A percentile compares a stretch with the other conserved stretches of the same genome.
Conservation (phyloP, 2,329 filamentous ascomycete genomes). For the Pestalotiopsis sp. region DNA sequence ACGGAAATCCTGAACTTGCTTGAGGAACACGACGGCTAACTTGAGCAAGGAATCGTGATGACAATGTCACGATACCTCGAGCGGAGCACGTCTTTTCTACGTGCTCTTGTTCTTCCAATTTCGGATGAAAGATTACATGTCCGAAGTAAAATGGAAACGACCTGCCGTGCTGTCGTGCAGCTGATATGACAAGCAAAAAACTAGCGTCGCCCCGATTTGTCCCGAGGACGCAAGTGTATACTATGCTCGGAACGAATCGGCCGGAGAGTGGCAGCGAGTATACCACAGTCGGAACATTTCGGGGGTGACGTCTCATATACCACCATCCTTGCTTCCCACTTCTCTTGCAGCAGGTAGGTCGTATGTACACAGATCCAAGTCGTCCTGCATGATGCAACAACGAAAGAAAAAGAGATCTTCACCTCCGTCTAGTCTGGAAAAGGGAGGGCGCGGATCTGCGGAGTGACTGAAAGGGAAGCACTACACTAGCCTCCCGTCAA, state of each 20-base stretch:
- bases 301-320: not conserved
- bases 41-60: no score
- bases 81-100: no score
- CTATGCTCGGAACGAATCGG: not conserved
- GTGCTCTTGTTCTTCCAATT: no score
- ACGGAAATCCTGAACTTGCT: no score
- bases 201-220: not conserved
- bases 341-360: not conserved
- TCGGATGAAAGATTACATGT: not conserved
- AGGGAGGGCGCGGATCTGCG: not conserved
- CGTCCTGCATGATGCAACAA: not conserved
- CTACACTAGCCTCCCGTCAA: not conserved
- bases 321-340: not conserved
- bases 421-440: not conserved
- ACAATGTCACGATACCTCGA: no score
- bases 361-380: not conserved
- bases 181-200: not conserved
- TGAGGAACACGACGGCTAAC: no score
- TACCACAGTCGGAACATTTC: slow-evolving; percentile 7
- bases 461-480: not conserved
- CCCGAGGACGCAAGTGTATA: slow-evolving; percentile 3
- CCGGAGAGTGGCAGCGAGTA: not conserved
- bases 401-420: not conserved
- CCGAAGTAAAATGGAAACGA: not conserved
- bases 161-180: not conserved